Evolutionary conservation across 2,329 filamentous ascomycete genomes (phyloP), one percentile per base, ranked within the genome.

Genomic region (Verticillium tricorpus): DNA sequence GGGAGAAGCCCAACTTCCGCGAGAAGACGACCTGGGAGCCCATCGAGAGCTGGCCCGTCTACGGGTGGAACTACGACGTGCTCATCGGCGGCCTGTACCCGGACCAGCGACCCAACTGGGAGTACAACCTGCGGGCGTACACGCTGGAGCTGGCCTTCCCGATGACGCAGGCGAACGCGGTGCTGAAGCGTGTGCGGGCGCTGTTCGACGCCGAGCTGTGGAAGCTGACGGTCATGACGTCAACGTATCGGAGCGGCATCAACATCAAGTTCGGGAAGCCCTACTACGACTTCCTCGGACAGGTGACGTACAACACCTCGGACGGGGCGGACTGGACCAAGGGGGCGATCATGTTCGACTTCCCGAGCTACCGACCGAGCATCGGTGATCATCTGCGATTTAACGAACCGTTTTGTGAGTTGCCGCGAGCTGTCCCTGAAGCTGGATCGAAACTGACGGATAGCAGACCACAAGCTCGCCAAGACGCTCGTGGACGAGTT

Each of bases 301-400:
- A 83, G 69, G 77, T 78, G 17, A 82, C 79, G 11, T 77, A 77
- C 59, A 75, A 76, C 65, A 82, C 80, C 8, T 73, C 73, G 1
- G 80, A 82, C 61, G 77, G 77, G 4, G 77, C 74, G 55, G 81
- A 83, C 67, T 83, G 79, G 79, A 72, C 68, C 58, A 77, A 81
- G 67, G 81, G 80, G 2, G 75, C 77, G 22, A 81, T 84, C 67
- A 84, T 83, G 81, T 80, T 84, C 64, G 81, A 84, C 66, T 84
- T 83, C 65, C 81, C 81, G 2, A 76, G 71, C 22, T 83, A 78
- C 67, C 73, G 77, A 58, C 80, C 81, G 0, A 75, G 68, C 2
- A 67, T 75, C 9, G 81, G 80, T 1, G 79, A 83, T 60, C 69
- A 76, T 5, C 70, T 76, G 68, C 76, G 80, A 56, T 83, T 77